A percentile compares a stretch with the other conserved stretches of the same genome.
phyloP scores from a whole-genome alignment of 2,329 filamentous ascomycete genomes.

The Paramyrothecium sp. region DNA sequence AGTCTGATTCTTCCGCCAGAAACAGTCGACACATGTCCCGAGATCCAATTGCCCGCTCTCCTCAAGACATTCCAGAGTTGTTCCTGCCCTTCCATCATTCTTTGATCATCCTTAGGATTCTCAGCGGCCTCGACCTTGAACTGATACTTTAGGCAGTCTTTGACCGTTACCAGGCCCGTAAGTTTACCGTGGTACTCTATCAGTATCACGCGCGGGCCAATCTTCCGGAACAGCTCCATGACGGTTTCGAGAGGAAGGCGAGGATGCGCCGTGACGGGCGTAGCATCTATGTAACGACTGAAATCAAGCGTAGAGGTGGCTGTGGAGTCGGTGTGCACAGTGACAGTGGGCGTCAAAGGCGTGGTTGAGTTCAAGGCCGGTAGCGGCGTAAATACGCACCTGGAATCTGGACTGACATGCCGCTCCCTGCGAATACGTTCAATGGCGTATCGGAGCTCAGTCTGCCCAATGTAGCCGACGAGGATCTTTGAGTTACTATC shows the following conservation, averaged over 20 bases:
- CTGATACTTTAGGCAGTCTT: constrained; percentile 96
- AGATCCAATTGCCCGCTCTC: constrained; percentile 56
- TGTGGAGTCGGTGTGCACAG: constrained; percentile 56
- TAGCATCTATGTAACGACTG: constrained; percentile 82
- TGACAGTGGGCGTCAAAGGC: constrained; percentile 44
- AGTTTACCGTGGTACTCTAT: constrained; percentile 87
- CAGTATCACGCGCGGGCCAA: constrained; percentile 89
- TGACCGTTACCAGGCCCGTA: constrained; percentile 86
- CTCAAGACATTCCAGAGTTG: constrained; percentile 61
- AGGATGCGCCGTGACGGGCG: constrained; percentile 87
- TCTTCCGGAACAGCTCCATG: constrained; percentile 98
- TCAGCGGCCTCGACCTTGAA: constrained; percentile 92
- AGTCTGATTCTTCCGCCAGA: constrained; percentile 59
- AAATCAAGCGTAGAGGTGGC: constrained; percentile 69
- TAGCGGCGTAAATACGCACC: constrained; percentile 69
- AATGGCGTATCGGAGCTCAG: constrained; percentile 87
- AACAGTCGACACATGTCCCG: constrained; percentile 48
- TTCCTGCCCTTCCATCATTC: constrained; percentile 59
- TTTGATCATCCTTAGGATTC: constrained; percentile 61
- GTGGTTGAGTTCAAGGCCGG: constrained; percentile 25
- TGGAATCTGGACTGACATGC: constrained; percentile 63
- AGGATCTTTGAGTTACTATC: constrained; percentile 68
- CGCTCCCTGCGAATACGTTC: constrained; percentile 73
- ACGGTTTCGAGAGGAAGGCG: constrained; percentile 91
- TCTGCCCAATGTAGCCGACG: constrained; percentile 88